Conservation (phyloP, 352 stramenopile genomes). For the Plasmopara viticola region DNA sequence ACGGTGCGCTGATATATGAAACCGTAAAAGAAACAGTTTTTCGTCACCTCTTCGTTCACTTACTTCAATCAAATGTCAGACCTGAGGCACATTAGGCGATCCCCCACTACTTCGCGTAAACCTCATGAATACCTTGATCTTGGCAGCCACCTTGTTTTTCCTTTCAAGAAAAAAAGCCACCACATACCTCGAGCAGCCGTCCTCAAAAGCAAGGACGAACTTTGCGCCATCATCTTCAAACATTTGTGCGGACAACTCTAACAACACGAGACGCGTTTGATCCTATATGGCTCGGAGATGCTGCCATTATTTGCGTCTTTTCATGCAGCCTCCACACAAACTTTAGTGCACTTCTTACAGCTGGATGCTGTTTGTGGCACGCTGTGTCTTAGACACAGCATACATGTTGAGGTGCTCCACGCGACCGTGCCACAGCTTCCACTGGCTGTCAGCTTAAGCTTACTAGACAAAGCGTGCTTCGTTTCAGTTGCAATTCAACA, state of each 20-base stretch:
- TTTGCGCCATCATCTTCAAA: background rate
- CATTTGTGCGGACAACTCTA: background rate
- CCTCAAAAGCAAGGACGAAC: background rate
- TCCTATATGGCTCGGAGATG: background rate
- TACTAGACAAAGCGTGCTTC: no score
- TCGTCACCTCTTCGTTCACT: constrained; percentile 15
- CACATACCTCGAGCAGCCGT: background rate
- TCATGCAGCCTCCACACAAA: background rate
- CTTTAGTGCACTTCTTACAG: background rate
- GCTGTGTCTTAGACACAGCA: background rate
- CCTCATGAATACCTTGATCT: no score
- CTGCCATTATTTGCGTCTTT: background rate
- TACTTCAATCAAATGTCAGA: constrained; percentile 29
- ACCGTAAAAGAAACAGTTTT: background rate
- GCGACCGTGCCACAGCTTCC: background rate
- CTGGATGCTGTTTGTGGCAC: background rate
- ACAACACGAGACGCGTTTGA: background rate
- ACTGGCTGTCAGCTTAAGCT: background rate
- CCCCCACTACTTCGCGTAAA: constrained; percentile 19
- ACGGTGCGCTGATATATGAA: constrained; percentile 4
- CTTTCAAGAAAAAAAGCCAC: background rate
- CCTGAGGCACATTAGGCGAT: constrained; percentile 11
- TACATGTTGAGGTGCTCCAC: no score
- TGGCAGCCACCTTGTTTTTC: background rate
- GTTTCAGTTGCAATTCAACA: no score